Evolutionary conservation across 2,329 filamentous ascomycete species (phyloP).

Genomic region (Pseudocercospora pini-densiflorae): DNA sequence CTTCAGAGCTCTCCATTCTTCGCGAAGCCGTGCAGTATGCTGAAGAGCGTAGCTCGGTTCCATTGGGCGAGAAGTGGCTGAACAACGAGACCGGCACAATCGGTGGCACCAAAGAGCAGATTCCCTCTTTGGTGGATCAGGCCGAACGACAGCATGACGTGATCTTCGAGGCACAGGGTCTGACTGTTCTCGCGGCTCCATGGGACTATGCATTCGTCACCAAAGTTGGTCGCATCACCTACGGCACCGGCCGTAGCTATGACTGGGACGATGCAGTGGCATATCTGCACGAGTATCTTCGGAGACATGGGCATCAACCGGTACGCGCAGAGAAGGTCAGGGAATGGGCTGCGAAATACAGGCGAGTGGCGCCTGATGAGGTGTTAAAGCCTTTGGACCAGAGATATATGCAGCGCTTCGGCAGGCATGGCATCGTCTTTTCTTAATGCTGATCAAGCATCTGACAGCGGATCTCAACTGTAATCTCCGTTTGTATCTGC

Average conservation of each 20-base stretch:
- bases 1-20: background rate
- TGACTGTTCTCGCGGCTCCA: slow-evolving; percentile 14
- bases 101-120: background rate
- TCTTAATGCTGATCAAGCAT: background rate
- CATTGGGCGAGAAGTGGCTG: slow-evolving; percentile 14
- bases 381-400: background rate
- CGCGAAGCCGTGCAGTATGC: slow-evolving; percentile 6
- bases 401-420: background rate
- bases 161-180: slow-evolving; percentile 4
- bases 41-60: slow-evolving; percentile 2
- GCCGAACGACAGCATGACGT: slow-evolving; percentile 11
- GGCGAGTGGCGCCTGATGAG: background rate
- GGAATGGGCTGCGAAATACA: background rate
- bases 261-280: background rate
- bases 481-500: too few relatives aligned
- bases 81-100: slow-evolving; percentile 12
- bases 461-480: background rate
- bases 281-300: slow-evolving; percentile 2
- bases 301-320: background rate
- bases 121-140: slow-evolving; percentile 6
- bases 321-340: background rate
- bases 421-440: background rate
- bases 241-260: background rate
- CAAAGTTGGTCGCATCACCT: slow-evolving; percentile 8
- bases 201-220: slow-evolving; percentile 12